These are phyloP conservation scores for Wallacemonas sp. DNA, from an alignment of 208 protist species.

Conservation along the genomic window DNA sequence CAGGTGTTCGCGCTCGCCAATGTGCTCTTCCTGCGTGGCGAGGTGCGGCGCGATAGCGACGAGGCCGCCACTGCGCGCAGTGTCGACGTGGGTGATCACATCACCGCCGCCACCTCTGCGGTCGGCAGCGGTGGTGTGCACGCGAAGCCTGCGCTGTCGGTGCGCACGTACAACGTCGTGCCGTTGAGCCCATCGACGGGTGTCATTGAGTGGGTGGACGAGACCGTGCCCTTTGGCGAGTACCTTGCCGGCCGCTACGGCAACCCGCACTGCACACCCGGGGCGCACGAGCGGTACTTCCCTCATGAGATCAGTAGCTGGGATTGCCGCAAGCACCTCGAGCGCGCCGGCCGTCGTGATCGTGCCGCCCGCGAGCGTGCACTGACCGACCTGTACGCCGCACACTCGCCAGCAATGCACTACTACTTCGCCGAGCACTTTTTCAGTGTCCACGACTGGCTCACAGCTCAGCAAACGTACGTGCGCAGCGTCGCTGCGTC, in stretches of 20 bases:
- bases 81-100: not conserved
- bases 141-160: slow-evolving; percentile 13
- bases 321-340: slow-evolving; percentile 52
- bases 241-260: slow-evolving; percentile 67
- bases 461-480: slow-evolving; percentile 82
- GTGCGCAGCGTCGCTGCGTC: slow-evolving; percentile 87
- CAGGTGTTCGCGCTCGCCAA: slow-evolving; percentile 93
- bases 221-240: slow-evolving; percentile 88
- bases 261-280: slow-evolving; percentile 17
- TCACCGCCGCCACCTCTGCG: not conserved
- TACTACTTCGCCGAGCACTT: slow-evolving; percentile 96
- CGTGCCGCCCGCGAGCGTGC: slow-evolving; percentile 20
- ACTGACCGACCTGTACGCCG: slow-evolving; percentile 59
- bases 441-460: slow-evolving; percentile 59
- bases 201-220: slow-evolving; percentile 92
- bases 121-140: not conserved
- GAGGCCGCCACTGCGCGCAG: not conserved
- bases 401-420: slow-evolving; percentile 93
- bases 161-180: slow-evolving; percentile 95
- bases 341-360: slow-evolving; percentile 16
- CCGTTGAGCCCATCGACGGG: slow-evolving; percentile 89
- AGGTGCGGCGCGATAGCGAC: no score
- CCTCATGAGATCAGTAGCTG: slow-evolving; percentile 61
- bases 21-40: slow-evolving; percentile 41
- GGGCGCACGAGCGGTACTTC: slow-evolving; percentile 87